Conservation (phyloP, 2,329 filamentous ascomycete species). For the Arthrobotrys megalospora region DNA sequence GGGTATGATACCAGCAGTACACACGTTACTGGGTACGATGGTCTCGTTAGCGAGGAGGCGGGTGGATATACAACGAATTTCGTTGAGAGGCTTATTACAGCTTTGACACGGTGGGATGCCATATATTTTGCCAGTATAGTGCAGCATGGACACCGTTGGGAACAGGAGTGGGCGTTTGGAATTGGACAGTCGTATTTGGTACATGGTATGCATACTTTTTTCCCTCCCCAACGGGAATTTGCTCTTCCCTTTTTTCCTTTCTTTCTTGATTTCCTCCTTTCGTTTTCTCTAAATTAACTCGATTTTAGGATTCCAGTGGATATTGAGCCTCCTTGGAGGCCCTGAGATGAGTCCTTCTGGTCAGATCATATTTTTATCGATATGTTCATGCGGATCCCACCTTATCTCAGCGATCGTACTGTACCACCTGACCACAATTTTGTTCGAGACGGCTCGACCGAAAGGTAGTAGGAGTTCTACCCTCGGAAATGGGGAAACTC, state of each 20-base stretch:
- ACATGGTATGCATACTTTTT: slow-evolving; percentile 25
- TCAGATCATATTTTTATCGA: slow-evolving; percentile 73
- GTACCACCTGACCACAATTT: slow-evolving; percentile 75
- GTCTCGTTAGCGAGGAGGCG: slow-evolving; percentile 58
- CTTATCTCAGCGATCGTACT: slow-evolving; percentile 81
- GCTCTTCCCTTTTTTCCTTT: background rate
- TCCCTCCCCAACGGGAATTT: background rate
- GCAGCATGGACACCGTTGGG: slow-evolving; percentile 77
- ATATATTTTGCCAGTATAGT: slow-evolving; percentile 80
- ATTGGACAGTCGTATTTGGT: slow-evolving; percentile 51
- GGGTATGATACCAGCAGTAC: slow-evolving; percentile 83
- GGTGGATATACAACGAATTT: slow-evolving; percentile 6
- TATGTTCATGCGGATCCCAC: slow-evolving; percentile 81
- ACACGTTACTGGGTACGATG: slow-evolving; percentile 64
- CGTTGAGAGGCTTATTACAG: slow-evolving; percentile 69
- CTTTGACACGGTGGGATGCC: slow-evolving; percentile 83
- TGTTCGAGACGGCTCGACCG: slow-evolving; percentile 68
- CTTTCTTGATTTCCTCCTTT: background rate
- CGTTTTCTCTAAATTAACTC: slow-evolving; percentile 16
- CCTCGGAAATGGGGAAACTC: slow-evolving; percentile 35
- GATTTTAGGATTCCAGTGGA: slow-evolving; percentile 28
- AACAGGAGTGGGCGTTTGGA: slow-evolving; percentile 82
- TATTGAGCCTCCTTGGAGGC: slow-evolving; percentile 21
- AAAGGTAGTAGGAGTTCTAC: slow-evolving; percentile 11
- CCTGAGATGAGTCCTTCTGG: slow-evolving; percentile 36